Conservation (phyloP, 768 basidiomycete species). For the Dentipellis fragilis region DNA sequence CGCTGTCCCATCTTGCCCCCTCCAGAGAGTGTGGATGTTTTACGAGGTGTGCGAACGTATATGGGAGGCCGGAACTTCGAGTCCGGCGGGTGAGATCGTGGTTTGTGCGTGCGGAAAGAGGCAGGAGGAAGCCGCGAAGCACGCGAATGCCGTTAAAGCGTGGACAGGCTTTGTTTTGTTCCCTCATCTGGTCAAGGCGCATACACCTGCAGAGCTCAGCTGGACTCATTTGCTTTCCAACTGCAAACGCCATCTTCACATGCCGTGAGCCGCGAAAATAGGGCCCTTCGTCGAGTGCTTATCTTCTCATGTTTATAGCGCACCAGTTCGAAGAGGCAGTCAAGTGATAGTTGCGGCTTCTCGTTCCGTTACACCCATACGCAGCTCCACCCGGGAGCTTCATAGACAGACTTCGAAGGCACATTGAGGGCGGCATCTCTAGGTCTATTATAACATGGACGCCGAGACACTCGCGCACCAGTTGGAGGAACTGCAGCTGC, state of each 20-base stretch:
- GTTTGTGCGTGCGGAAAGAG: too few species aligned
- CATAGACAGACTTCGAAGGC: too few species aligned
- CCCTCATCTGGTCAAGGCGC: not conserved
- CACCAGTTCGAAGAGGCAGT: not conserved
- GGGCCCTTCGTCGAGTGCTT: not conserved
- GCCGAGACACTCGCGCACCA: not conserved
- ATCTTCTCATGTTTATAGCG: too few species aligned
- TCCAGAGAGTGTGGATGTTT: too few species aligned
- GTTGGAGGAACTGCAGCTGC: conserved; percentile 47
- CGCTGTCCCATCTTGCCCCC: too few species aligned
- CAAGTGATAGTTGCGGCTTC: not conserved
- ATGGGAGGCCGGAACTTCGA: too few species aligned
- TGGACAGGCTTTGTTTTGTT: not conserved
- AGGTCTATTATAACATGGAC: not conserved
- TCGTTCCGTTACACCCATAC: not conserved
- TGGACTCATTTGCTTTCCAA: not conserved
- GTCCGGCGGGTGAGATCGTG: too few species aligned
- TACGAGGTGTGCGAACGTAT: too few species aligned
- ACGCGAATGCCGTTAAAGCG: not conserved
- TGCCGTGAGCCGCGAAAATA: not conserved
- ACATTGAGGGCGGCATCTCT: too few species aligned
- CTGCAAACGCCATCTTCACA: not conserved
- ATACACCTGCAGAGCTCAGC: not conserved
- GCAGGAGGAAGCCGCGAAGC: not conserved
- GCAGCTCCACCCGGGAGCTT: not conserved